phyloP scores from a whole-genome alignment of 805 yeast genomes.

The Metschnikowia orientalis region DNA sequence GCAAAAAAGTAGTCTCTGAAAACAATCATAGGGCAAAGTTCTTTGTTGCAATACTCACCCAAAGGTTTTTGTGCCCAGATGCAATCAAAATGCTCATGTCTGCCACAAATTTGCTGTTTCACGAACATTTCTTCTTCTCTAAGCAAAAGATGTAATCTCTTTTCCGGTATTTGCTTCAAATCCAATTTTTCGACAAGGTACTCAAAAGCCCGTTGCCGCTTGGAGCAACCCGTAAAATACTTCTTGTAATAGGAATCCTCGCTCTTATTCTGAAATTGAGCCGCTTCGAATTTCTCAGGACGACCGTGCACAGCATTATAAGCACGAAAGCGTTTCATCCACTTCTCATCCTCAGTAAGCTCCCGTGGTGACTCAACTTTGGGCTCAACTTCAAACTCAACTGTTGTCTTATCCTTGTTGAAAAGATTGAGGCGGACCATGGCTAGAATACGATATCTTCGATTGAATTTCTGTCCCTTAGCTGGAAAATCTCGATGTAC shows the following conservation, averaged over 20 bases:
- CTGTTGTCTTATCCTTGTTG: no score
- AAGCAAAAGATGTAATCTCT: conserved; percentile 1
- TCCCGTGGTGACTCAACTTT: no score
- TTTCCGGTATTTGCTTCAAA: neutral
- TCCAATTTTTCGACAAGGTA: no score
- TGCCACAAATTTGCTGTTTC: neutral
- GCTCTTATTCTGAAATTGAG: neutral
- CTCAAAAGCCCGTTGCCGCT: no score
- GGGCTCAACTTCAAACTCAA: no score
- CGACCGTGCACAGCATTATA: no score
- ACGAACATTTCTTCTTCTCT: neutral
- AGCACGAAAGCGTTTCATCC: no score
- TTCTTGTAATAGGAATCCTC: neutral
- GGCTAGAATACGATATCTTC: no score
- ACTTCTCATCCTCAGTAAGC: no score
- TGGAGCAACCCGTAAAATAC: conserved; percentile 1
- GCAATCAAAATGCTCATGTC: conserved; percentile 1
- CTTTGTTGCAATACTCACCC: conserved; percentile 1
- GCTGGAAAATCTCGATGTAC: no score
- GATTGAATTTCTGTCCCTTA: no score
- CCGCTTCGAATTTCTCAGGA: neutral
- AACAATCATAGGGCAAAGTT: conserved; percentile 1
- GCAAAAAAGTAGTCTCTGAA: neutral
- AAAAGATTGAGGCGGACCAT: no score
- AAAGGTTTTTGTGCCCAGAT: conserved; percentile 4